Base-by-base conservation (phyloP, 495 filamentous ascomycete genomes). In the Aspergillus baeticus region DNA sequence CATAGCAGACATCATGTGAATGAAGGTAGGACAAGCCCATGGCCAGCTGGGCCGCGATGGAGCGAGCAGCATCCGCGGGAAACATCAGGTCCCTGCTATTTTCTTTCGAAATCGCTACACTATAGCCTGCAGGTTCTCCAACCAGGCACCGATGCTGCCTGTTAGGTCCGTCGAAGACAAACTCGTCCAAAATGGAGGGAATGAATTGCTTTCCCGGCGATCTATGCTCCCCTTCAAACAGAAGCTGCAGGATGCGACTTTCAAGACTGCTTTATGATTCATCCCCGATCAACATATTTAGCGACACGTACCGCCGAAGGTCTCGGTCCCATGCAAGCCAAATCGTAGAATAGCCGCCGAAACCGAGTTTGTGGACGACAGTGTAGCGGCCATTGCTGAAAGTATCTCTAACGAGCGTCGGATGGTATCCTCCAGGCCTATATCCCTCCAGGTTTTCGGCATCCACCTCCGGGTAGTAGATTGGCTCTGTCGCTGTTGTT, bases 371-470 rank as follows among this genome's bases (percentile, higher is more conserved):
- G 64, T 89, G 85, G 60, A 92, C 83, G 33, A 93, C 82, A 2
- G 87, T 90, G 73, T 94, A 94, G 69, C 88, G 87, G 46, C 89
- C 88, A 65, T 89, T 83, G 61, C 91, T 91, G 76, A 92, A 92
- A 61, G 84, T 84, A 71, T 92, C 90, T 54, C 90, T 90, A 47
- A 92, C 83, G 44, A 80, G 75, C 7, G 91, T 89, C 3, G 90
- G 90, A 63, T 94, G 90, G 69, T 92, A 92, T 46, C 90, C 90
- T 59, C 90, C 90, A 18, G 59, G 59, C 20, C 64, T 57, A 59
- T 76, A 77, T 31, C 59, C 33, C 54, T 64, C 62, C 21, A 61
- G 44, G 50, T 55, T 20, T 51, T 63, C 61, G 35, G 61, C 58
- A 58, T 61, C 62, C 55, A 41, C 54, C 41, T 61, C 54, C 45